Conservation (phyloP, 805 yeast species). For the Scheffersomyces ergatensis region DNA sequence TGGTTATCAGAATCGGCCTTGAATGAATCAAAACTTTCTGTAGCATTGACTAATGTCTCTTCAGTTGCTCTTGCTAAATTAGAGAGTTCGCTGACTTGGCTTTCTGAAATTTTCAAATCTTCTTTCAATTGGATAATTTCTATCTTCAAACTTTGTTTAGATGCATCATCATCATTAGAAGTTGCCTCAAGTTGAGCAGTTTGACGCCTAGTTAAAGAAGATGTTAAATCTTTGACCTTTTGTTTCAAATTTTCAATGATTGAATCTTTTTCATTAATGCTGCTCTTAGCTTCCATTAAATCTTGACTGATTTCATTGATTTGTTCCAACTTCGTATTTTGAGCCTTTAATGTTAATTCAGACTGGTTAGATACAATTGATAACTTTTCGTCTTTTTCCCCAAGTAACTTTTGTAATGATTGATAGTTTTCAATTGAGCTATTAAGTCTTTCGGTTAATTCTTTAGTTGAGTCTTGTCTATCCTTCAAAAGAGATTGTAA, state of each 20-base stretch:
- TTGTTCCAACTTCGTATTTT: constrained; percentile 52
- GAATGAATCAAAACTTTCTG: constrained; percentile 48
- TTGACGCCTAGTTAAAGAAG: constrained; percentile 17
- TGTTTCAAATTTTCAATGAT: constrained; percentile 36
- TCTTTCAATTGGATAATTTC: constrained; percentile 48
- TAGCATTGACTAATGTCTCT: constrained; percentile 55
- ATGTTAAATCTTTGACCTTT: constrained; percentile 26
- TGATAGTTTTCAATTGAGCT: constrained; percentile 48
- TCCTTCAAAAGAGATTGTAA: constrained; percentile 63
- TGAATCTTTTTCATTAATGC: constrained; percentile 39
- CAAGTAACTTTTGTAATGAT: constrained; percentile 43
- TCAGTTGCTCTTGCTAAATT: constrained; percentile 67
- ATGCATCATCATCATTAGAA: constrained; percentile 7
- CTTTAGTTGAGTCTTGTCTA: constrained; percentile 51
- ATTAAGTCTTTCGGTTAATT: constrained; percentile 47
- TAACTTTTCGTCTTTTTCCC: constrained; percentile 52
- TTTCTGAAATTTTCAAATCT: constrained; percentile 56
- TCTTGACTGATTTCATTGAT: constrained; percentile 53
- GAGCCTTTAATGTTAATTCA: constrained; percentile 52
- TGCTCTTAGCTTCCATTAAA: constrained; percentile 38
- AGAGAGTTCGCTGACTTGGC: constrained; percentile 60
- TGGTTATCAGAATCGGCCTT: constrained; percentile 23
- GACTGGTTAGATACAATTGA: constrained; percentile 53
- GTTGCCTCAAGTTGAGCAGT: constrained; percentile 19
- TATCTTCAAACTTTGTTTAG: constrained; percentile 6